These are phyloP conservation scores for Arthrobotrys musiformis DNA, from an alignment of 2,329 filamentous ascomycete species.

Conservation along the genomic window DNA sequence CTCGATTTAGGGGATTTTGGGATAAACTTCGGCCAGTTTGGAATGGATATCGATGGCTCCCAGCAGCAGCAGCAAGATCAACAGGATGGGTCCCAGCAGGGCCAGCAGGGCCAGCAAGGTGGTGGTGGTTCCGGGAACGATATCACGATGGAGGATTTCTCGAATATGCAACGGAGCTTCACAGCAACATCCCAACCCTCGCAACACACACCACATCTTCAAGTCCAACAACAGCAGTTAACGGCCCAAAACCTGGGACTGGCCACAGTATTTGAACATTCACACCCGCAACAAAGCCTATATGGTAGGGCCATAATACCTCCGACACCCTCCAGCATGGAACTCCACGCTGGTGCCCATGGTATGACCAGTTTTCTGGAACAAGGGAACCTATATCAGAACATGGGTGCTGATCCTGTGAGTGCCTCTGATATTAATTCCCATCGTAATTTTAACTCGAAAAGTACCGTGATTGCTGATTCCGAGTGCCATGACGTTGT, in stretches of 20 bases:
- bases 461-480: conserved; percentile 28
- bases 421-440: conserved; percentile 49
- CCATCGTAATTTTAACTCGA: neutral
- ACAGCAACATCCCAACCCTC: conserved; percentile 26
- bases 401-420: conserved; percentile 75
- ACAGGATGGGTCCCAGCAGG: conserved; percentile 29
- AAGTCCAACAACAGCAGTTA: conserved; percentile 29
- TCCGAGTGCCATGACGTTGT: conserved; percentile 18
- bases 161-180: conserved; percentile 40
- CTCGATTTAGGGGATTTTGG: conserved; percentile 49
- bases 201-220: conserved; percentile 47
- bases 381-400: conserved; percentile 72
- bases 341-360: conserved; percentile 72
- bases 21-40: conserved; percentile 51
- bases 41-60: conserved; percentile 40
- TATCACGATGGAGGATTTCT: conserved; percentile 52
- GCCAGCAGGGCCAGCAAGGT: neutral
- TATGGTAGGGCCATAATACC: conserved; percentile 69
- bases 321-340: conserved; percentile 82
- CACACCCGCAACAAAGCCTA: conserved; percentile 24
- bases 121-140: conserved; percentile 25
- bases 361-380: conserved; percentile 69
- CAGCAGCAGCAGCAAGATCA: conserved; percentile 22
- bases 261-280: conserved; percentile 47
- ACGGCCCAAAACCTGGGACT: conserved; percentile 37